Evolutionary conservation across 805 yeast species (phyloP).

Genomic region (Groenewaldozyma tartarivorans): DNA sequence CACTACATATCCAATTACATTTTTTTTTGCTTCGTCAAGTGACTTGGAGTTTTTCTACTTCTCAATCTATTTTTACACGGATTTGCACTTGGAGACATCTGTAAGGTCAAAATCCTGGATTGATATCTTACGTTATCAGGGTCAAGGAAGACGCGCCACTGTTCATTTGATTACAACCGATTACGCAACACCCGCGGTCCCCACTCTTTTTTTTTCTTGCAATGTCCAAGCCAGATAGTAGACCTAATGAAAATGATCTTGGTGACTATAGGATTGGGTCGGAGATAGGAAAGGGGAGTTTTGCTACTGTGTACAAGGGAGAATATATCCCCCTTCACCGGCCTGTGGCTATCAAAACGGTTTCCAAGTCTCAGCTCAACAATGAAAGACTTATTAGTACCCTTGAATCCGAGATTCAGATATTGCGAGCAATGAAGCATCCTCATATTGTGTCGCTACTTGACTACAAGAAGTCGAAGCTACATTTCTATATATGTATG

Average conservation of each 20-base stretch:
- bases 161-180: no score
- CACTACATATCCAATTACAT: no score
- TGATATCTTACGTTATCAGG: no score
- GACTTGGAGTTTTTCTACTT: no score
- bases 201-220: no score
- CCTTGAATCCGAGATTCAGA: conserved; percentile 84
- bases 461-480: conserved; percentile 67
- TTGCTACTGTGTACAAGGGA: conserved; percentile 92
- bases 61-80: no score
- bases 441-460: conserved; percentile 85
- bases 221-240: no score
- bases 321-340: conserved; percentile 35
- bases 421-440: conserved; percentile 77
- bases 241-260: conserved; percentile 3
- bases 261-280: conserved; percentile 47
- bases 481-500: conserved; percentile 85
- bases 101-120: no score
- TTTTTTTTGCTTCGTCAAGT: no score
- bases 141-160: no score
- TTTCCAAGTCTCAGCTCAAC: conserved; percentile 70
- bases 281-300: conserved; percentile 92
- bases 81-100: no score
- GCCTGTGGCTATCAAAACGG: conserved; percentile 84
- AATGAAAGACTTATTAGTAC: conserved; percentile 75
- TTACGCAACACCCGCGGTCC: no score